phyloP scores from a whole-genome alignment of 1,284 basidiomycete species.

The Trametes hirsuta region DNA sequence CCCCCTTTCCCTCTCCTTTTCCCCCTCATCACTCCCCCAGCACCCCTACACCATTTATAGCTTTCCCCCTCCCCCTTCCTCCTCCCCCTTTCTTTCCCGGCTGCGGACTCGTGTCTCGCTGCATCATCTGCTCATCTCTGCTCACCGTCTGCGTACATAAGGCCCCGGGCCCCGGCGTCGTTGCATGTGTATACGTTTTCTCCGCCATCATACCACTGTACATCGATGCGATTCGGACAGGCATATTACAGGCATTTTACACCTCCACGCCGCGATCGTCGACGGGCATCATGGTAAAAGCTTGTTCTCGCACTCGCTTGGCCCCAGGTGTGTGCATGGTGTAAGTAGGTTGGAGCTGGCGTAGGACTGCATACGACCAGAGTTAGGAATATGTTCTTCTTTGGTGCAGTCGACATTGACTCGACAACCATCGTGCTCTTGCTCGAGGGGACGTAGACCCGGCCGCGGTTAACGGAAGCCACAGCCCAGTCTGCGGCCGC shows the following conservation, averaged over 20 bases:
- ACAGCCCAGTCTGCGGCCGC: neutral
- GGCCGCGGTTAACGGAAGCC: no score
- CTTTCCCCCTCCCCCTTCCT: neutral
- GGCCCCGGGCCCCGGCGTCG: conserved; percentile 1
- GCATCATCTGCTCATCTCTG: neutral
- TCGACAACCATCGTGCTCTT: no score
- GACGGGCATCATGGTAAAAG: no score
- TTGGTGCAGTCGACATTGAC: no score
- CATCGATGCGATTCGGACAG: neutral
- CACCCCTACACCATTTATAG: neutral
- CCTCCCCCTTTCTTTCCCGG: neutral
- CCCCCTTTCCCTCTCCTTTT: conserved; percentile 17
- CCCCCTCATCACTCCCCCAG: conserved; percentile 15
- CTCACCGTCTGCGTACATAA: conserved; percentile 1
- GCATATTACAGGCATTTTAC: neutral
- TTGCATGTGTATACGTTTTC: conserved; percentile 11
- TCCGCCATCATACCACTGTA: conserved; percentile 5
- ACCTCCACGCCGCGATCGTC: neutral
- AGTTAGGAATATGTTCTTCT: no score
- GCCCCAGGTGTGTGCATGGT: no score
- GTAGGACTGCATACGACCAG: no score
- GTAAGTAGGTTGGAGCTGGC: no score
- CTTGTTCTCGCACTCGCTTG: no score
- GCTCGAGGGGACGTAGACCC: no score
- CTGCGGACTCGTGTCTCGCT: neutral